Evolutionary conservation across 225 moss, liverwort and hornwort genomes (phyloP), one percentile per base, ranked within the genome.

Genomic region (Marchantia paleacea): DNA sequence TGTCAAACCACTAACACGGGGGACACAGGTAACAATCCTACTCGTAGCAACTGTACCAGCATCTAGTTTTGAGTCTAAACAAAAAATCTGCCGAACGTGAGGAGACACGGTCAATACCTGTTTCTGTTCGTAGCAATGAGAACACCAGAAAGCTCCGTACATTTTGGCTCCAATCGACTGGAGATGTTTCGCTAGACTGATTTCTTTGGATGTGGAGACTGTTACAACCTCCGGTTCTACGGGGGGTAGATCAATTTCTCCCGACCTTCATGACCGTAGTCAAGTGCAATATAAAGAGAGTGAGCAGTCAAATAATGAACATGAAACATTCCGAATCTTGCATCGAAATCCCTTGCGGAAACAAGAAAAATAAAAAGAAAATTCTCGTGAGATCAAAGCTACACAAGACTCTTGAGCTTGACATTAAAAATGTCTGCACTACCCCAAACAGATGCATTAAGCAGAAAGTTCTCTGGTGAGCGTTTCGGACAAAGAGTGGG

Each of bases 121-220:
- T 84, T 99, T 99, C 81, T 99, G 99, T 83, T 99, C 99, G 61
- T 89, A 92, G 84, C 99, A 99, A 80, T 99, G 99, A 80, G 99
- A 95, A 83, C 99, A 99, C 99, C 95, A 99, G 79, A 99, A 99
- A 61, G 99, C 99, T 62, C 99, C 95, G 49, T 91, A 99, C 99
- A 99, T 99, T 84, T 91, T 95, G 54, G 99, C 99, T 20, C 99
- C 99, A 75, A 99, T 82, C 26, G 91, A 90, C 75, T 91, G 90
- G 81, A 99, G 85, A 82, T 94, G 89, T 82, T 94, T 99, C 57
- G 99, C 99, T 79, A 99, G 79, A 55, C 79, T 80, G 51, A 99
- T 80, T 81, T 90, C 91, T 72, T 75, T 85, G 73, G 90, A 50
- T 58, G 87, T 92, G 73, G 99, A 99, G 75, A 87, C 20, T n/a